These are phyloP conservation scores for Monosporascus sp. DNA, from an alignment of 2,329 filamentous ascomycete genomes.

Conservation along the genomic window DNA sequence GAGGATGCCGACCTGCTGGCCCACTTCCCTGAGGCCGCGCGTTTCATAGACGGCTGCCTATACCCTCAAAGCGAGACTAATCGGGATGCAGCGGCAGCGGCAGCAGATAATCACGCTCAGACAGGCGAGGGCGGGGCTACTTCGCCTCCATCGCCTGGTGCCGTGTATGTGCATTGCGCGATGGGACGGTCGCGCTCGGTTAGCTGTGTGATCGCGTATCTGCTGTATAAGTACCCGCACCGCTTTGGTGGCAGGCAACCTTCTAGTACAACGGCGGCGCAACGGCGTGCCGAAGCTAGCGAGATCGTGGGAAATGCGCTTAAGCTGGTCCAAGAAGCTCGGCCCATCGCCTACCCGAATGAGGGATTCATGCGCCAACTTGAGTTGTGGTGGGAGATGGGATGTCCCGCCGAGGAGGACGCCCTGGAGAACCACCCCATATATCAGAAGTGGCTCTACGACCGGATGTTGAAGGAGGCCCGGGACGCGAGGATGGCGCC, in stretches of 20 bases:
- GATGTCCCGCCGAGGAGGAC: constrained; percentile 58
- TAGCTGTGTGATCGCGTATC: constrained; percentile 75
- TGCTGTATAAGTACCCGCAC: constrained; percentile 63
- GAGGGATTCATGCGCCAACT: constrained; percentile 87
- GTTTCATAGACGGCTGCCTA: constrained; percentile 77
- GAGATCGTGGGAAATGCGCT: constrained; percentile 58
- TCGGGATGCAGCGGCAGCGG: constrained; percentile 32
- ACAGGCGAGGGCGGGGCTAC: constrained; percentile 2
- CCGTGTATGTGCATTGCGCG: constrained; percentile 65
- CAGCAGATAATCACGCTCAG: constrained; percentile 47
- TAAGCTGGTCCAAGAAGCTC: constrained; percentile 59
- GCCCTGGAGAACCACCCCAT: constrained; percentile 59
- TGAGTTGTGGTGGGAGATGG: constrained; percentile 81
- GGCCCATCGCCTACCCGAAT: constrained; percentile 83
- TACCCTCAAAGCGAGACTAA: constrained; percentile 13
- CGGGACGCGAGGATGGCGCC: constrained; percentile 74
- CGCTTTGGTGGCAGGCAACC: constrained; percentile 40
- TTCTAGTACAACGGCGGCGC: constrained; percentile 34
- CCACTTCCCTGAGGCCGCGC: constrained; percentile 71
- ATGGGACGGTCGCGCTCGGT: constrained; percentile 96
- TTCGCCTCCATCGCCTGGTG: constrained; percentile 24
- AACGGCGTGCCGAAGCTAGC: constrained; percentile 33
- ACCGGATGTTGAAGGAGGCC: constrained; percentile 48
- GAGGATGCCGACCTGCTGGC: constrained; percentile 82
- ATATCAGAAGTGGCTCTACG: constrained; percentile 70